phyloP scores from a whole-genome alignment of 352 stramenopile genomes.

The Globisporangium carolinianum region DNA sequence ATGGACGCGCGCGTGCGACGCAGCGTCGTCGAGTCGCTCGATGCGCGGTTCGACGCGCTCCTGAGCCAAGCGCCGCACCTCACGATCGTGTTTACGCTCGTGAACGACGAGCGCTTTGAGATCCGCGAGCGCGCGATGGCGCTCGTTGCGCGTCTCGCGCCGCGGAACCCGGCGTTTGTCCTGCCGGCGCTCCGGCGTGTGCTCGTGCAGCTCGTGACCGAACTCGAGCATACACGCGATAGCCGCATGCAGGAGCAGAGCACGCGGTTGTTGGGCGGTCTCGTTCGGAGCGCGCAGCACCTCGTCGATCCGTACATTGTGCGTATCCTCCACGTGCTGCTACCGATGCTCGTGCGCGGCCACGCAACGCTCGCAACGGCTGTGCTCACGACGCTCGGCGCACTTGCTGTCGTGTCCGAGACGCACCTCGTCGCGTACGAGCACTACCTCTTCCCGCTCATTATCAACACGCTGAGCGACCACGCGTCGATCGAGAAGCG shows the following conservation, averaged over 20 bases:
- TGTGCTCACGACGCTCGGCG: slow-evolving; percentile 78
- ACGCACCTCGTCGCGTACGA: slow-evolving; percentile 91
- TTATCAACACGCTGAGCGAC: slow-evolving; percentile 95
- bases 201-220: slow-evolving; percentile 92
- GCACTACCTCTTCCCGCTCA: slow-evolving; percentile 92
- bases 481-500: slow-evolving; percentile 94
- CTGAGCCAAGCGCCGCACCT: slow-evolving; percentile 92
- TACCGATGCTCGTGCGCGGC: slow-evolving; percentile 85
- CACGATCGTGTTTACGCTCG: slow-evolving; percentile 89
- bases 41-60: slow-evolving; percentile 90
- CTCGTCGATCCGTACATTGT: slow-evolving; percentile 83
- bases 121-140: slow-evolving; percentile 91
- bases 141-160: slow-evolving; percentile 91
- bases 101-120: slow-evolving; percentile 89
- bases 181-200: slow-evolving; percentile 92
- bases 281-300: slow-evolving; percentile 84
- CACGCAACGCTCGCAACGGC: slow-evolving; percentile 77
- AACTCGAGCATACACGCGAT: slow-evolving; percentile 91
- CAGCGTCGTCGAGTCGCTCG: slow-evolving; percentile 91
- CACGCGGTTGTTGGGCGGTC: slow-evolving; percentile 73
- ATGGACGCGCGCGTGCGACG: slow-evolving; percentile 85
- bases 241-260: slow-evolving; percentile 83
- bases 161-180: slow-evolving; percentile 94
- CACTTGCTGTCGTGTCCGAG: slow-evolving; percentile 90
- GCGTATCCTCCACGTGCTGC: slow-evolving; percentile 58